phyloP scores from a whole-genome alignment of 2,329 filamentous ascomycete species.

The Tolypocladium endophyticum region DNA sequence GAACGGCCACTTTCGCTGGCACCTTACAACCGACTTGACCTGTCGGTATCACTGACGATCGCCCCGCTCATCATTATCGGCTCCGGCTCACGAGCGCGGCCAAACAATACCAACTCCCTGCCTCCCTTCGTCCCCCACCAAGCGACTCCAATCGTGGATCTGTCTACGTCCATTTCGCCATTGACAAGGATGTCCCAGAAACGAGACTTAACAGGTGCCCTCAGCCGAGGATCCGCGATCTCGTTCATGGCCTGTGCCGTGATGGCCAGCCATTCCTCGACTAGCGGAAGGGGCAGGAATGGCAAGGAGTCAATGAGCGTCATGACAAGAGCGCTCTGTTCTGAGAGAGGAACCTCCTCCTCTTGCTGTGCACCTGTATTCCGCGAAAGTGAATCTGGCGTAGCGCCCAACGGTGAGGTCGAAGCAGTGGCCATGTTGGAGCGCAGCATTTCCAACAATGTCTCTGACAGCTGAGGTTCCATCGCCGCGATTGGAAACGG shows the following conservation, averaged over 20 bases:
- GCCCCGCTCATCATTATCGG: slow-evolving; percentile 46
- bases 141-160: slow-evolving; percentile 64
- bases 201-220: slow-evolving; percentile 54
- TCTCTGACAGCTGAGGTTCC: slow-evolving; percentile 70
- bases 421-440: slow-evolving; percentile 45
- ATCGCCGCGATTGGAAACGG: slow-evolving; percentile 63
- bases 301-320: slow-evolving; percentile 73
- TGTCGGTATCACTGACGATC: slow-evolving; percentile 20
- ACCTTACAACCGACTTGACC: slow-evolving; percentile 24
- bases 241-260: slow-evolving; percentile 56
- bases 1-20: neutral
- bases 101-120: slow-evolving; percentile 36
- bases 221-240: slow-evolving; percentile 51
- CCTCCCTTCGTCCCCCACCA: slow-evolving; percentile 68
- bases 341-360: slow-evolving; percentile 43
- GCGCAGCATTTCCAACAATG: slow-evolving; percentile 67
- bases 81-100: slow-evolving; percentile 11
- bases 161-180: slow-evolving; percentile 82
- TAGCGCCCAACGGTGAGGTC: slow-evolving; percentile 28
- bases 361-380: slow-evolving; percentile 11
- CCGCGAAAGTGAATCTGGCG: slow-evolving; percentile 24
- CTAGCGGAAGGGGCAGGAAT: slow-evolving; percentile 54
- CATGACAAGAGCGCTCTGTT: slow-evolving; percentile 67
- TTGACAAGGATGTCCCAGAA: slow-evolving; percentile 72
- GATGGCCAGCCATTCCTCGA: slow-evolving; percentile 74